These are phyloP conservation scores for Yarrowia yakushimensis DNA, from an alignment of 805 yeast species.

Conservation along the genomic window DNA sequence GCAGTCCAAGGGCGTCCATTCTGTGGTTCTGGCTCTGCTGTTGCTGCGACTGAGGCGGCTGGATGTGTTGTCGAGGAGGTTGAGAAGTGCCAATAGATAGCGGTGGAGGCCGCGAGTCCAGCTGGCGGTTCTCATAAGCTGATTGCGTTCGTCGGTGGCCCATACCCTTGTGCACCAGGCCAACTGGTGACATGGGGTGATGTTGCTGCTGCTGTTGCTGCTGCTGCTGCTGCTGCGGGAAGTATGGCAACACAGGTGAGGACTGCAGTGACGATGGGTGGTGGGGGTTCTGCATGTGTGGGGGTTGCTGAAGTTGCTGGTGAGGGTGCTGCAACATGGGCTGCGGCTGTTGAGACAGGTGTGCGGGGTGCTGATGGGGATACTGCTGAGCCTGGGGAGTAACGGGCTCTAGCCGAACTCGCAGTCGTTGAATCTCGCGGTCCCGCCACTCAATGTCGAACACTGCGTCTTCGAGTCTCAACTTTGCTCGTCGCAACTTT, in stretches of 20 bases:
- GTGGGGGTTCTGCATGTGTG: conserved; percentile 27
- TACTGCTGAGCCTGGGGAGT: conserved; percentile 12
- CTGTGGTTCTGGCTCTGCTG: conserved; percentile 33
- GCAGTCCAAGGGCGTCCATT: conserved; percentile 50
- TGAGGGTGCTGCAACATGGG: conserved; percentile 1
- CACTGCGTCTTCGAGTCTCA: conserved; percentile 46
- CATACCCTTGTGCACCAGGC: conserved; percentile 14
- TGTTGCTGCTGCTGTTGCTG: conserved; percentile 21
- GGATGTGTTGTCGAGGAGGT: conserved; percentile 26
- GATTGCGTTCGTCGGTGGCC: conserved; percentile 20
- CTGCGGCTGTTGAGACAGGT: background rate
- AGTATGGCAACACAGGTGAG: conserved; percentile 9
- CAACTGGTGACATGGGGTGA: conserved; percentile 20
- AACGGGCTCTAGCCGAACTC: conserved; percentile 27
- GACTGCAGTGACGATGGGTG: conserved; percentile 19
- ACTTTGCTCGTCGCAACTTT: conserved; percentile 43
- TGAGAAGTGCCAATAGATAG: background rate
- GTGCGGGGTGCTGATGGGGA: conserved; percentile 23
- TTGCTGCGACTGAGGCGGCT: conserved; percentile 21
- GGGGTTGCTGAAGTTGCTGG: conserved; percentile 26
- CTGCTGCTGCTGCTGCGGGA: conserved; percentile 25
- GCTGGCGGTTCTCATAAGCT: conserved; percentile 23
- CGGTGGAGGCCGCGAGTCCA: conserved; percentile 24
- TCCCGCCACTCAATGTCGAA: conserved; percentile 45
- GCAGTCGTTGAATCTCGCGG: conserved; percentile 44